phyloP scores from a whole-genome alignment of 257 asterid genomes.

The Solanum tacnaense region DNA sequence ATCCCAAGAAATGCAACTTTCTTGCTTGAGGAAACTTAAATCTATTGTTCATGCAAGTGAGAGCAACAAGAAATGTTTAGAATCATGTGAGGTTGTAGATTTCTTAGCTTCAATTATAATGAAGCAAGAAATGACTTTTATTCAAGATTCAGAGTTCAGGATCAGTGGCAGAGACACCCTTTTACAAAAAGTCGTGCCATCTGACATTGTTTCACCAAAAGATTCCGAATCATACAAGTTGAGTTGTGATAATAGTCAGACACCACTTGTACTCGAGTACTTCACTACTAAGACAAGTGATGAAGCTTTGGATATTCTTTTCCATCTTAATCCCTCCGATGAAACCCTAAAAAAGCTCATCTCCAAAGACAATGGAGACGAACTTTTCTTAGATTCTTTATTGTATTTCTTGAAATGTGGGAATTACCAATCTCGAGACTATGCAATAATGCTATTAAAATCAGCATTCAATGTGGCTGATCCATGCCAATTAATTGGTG shows the following conservation, averaged over 20 bases:
- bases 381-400: slow-evolving; percentile 16
- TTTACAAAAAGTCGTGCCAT: background rate
- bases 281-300: slow-evolving; percentile 1
- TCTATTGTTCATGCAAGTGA: slow-evolving; percentile 28
- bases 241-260: background rate
- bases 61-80: slow-evolving; percentile 14
- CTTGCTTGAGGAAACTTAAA: slow-evolving; percentile 26
- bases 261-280: background rate
- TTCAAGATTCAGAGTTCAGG: background rate
- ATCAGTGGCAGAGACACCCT: background rate
- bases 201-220: background rate
- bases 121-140: background rate
- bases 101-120: slow-evolving; percentile 24
- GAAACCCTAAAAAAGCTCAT: slow-evolving; percentile 13
- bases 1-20: slow-evolving; percentile 10
- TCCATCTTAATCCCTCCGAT: slow-evolving; percentile 31
- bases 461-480: slow-evolving; percentile 34
- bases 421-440: slow-evolving; percentile 13
- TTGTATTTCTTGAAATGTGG: slow-evolving; percentile 21
- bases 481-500: slow-evolving; percentile 23
- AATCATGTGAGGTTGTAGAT: slow-evolving; percentile 28
- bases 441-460: slow-evolving; percentile 19
- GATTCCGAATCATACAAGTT: background rate
- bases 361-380: background rate
- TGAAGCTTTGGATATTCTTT: slow-evolving; percentile 34